Evolutionary conservation across 768 basidiomycete species (phyloP), one percentile per base, ranked within the genome.

Genomic region (Pleurotus ostreatus): DNA sequence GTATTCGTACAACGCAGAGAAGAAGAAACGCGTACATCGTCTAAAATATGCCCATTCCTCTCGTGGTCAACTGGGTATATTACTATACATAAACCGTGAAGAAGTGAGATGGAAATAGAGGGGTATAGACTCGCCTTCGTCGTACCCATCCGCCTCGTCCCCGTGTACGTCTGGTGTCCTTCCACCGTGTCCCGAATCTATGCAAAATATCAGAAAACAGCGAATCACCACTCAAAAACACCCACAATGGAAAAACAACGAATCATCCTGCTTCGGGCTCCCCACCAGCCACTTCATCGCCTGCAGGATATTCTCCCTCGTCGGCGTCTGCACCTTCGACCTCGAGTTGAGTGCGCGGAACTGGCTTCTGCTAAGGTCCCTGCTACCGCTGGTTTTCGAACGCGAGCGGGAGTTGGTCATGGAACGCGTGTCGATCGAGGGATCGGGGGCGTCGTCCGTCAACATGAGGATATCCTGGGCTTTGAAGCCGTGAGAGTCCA

Each of bases 1-100:
- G 20, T 7, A 49, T 44, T 3, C 34, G 39, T 12, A 18, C 12
- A 11, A 22, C 13, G 23, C 46, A 57, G 30, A 47, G 16, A 13
- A 18, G 18, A 2, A 34, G 30, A 34, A 46, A 13, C 4, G 68
- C 76, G 11, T 49, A 80, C 81, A 67, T 83, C 80, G 62, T 83
- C 96, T 15, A 93, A 71, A 55, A 99, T 95, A 55, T 88, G 78
- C 0, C 93, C 91, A 0, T 75, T 74, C 43, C 74, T 70, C 73
- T 91, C 80, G 75, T 85, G 91, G 69, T 99, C 96, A n/a, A 94
- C 66, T 0, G 96, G 97, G 66, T 85, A 98, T 62, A 98, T 95
- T 23, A 86, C 89, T 88, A 57, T 1, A 25, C 8, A 25, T 4
- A 11, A 11, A 34, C 30, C 15, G n/a, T n/a, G n/a, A n/a, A n/a